These are phyloP conservation scores for Arctostaphylos glauca DNA, from an alignment of 148 eudicot genomes.

Conservation along the genomic window DNA sequence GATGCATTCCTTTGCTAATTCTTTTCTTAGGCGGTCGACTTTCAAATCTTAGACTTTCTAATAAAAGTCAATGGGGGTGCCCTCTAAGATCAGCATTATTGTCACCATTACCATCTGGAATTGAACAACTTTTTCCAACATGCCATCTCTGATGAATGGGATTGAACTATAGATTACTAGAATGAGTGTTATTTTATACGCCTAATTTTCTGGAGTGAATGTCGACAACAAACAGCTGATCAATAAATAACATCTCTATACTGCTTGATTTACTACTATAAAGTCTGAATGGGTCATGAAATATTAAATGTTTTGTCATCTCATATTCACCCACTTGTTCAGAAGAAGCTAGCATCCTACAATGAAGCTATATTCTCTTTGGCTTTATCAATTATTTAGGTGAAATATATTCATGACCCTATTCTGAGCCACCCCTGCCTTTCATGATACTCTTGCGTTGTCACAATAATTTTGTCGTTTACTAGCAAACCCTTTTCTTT, in stretches of 20 bases:
- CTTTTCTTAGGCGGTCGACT: not conserved
- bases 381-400: not conserved
- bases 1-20: slow-evolving; percentile 6
- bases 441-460: not conserved
- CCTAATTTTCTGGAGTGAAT: not conserved
- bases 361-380: not conserved
- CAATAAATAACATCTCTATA: not conserved
- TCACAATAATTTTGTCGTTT: not conserved
- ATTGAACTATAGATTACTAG: not conserved
- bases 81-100: not conserved
- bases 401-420: not conserved
- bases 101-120: not conserved
- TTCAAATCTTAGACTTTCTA: not conserved
- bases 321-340: not conserved
- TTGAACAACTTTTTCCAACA: not conserved
- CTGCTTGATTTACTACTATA: not conserved
- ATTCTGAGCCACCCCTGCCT: not conserved
- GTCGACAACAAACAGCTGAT: not conserved
- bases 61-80: not conserved
- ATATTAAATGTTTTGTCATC: not conserved
- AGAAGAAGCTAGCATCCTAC: slow-evolving; percentile 1
- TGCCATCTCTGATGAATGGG: not conserved
- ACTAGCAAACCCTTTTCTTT: not conserved
- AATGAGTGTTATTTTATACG: not conserved
- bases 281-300: not conserved